Conservation (phyloP, 257 asterid species). For the Capsicum chinense region DNA sequence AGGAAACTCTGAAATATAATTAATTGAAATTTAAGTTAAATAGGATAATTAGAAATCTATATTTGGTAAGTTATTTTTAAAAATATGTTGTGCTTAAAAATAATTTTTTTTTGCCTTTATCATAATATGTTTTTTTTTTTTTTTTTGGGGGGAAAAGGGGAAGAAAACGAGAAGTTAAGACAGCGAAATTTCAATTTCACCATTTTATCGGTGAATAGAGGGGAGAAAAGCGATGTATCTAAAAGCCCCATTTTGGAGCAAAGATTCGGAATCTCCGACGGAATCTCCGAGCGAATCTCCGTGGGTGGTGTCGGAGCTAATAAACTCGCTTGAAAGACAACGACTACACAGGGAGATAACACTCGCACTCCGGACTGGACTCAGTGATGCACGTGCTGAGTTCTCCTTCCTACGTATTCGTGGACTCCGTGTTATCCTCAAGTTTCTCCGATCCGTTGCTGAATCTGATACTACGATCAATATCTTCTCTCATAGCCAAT, state of each 20-base stretch:
- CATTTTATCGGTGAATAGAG: not conserved
- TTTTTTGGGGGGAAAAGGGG: too few species aligned
- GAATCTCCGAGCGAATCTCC: slow-evolving; percentile 47
- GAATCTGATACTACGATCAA: slow-evolving; percentile 72
- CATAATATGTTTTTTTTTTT: too few species aligned
- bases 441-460: slow-evolving; percentile 83
- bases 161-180: not conserved
- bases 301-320: slow-evolving; percentile 75
- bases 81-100: too few species aligned
- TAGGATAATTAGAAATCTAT: too few species aligned
- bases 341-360: slow-evolving; percentile 84
- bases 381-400: slow-evolving; percentile 85
- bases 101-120: too few species aligned
- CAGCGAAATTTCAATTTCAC: not conserved
- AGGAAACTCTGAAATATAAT: too few species aligned
- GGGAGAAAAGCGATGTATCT: slow-evolving; percentile 55
- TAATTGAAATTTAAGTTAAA: too few species aligned
- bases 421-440: slow-evolving; percentile 82
- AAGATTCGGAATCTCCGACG: slow-evolving; percentile 39
- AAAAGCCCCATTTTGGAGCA: slow-evolving; percentile 90
- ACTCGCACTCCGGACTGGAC: slow-evolving; percentile 87
- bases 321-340: slow-evolving; percentile 76
- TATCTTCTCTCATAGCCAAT: slow-evolving; percentile 78
- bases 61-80: too few species aligned
- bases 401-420: slow-evolving; percentile 87